Conservation (phyloP, 2,329 filamentous ascomycete species). For the Pseudogymnoascus sp. region DNA sequence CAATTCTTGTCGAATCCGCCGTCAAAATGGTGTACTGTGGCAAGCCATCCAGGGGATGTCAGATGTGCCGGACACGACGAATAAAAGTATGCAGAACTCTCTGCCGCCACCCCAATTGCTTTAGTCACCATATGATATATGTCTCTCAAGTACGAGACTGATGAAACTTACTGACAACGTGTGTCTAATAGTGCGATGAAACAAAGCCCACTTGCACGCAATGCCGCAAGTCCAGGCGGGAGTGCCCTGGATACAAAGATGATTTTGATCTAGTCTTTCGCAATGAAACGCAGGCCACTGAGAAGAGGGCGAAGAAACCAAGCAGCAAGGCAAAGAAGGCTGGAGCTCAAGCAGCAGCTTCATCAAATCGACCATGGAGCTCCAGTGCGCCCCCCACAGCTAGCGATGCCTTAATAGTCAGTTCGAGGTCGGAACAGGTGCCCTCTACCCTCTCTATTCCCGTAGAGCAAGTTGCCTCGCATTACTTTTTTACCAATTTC, state of each 20-base stretch:
- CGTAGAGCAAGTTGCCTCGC: constrained; percentile 47
- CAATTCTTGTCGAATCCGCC: constrained; percentile 3
- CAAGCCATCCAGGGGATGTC: constrained; percentile 61
- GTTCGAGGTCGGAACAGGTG: constrained; percentile 19
- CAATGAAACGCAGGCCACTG: constrained; percentile 63
- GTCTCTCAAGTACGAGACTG: background rate
- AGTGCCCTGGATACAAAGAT: constrained; percentile 61
- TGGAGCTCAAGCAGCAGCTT: constrained; percentile 1
- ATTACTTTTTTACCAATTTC: constrained; percentile 55
- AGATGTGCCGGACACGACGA: constrained; percentile 64
- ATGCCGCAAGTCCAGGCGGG: constrained; percentile 54
- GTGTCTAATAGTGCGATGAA: constrained; percentile 51
- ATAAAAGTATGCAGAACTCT: constrained; percentile 55
- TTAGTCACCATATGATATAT: background rate
- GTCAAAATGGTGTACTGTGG: constrained; percentile 56
- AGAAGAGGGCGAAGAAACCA: constrained; percentile 43
- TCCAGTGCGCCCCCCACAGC: background rate
- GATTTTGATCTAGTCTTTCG: constrained; percentile 67
- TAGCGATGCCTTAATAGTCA: constrained; percentile 12
- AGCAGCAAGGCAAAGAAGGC: background rate
- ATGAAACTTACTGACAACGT: background rate
- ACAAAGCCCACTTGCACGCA: constrained; percentile 58
- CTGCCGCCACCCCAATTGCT: background rate
- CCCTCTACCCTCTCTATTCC: constrained; percentile 37
- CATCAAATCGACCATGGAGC: background rate